Conservation (phyloP, 257 asterid species). For the Prunella vulgaris region DNA sequence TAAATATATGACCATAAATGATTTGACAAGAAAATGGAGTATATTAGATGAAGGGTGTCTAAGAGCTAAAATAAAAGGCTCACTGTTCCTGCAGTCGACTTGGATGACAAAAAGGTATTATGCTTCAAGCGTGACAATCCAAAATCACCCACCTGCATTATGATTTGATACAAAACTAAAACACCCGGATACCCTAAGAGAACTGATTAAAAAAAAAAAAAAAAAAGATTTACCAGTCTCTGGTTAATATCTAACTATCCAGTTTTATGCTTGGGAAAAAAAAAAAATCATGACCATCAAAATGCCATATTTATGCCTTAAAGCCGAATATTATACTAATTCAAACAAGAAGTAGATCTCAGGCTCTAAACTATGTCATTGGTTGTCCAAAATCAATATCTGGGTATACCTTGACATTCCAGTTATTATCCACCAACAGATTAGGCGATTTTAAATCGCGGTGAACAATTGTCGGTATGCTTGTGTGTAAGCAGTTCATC, state of each 20-base stretch:
- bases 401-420: constrained; percentile 89
- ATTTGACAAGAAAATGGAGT: background rate
- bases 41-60: background rate
- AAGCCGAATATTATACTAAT: background rate
- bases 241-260: background rate
- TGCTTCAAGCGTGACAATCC: constrained; percentile 99
- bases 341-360: background rate
- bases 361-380: background rate
- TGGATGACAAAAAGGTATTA: constrained; percentile 95
- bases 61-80: constrained; percentile 26
- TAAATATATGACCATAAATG: background rate
- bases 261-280: constrained; percentile 4
- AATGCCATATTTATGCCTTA: constrained; percentile 9
- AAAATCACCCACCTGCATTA: constrained; percentile 87
- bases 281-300: background rate
- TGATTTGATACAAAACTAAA: constrained; percentile 13
- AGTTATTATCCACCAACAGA: constrained; percentile 89
- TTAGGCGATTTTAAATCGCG: constrained; percentile 98
- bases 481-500: constrained; percentile 97
- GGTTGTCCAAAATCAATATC: background rate
- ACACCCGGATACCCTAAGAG: background rate
- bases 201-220: constrained; percentile 9
- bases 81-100: constrained; percentile 99
- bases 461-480: constrained; percentile 94
- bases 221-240: background rate